Base-by-base conservation (phyloP, 2,329 filamentous ascomycete genomes). In the Diaporthe longicolla region DNA sequence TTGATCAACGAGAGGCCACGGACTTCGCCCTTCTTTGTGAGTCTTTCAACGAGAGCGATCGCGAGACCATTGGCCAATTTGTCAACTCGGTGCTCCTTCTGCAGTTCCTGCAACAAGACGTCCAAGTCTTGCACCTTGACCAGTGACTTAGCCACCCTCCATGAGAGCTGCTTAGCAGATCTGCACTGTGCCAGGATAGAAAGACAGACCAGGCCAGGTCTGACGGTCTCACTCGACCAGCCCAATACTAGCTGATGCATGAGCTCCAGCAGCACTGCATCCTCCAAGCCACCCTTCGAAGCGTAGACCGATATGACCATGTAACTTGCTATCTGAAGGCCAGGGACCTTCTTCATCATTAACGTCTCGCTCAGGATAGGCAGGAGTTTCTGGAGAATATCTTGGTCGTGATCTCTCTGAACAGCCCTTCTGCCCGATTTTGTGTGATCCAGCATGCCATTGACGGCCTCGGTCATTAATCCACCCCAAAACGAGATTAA, bases 401-500 rank as follows among this genome's bases (percentile, higher is more conserved):
- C 91, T 80, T 98, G 94, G 77, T 95, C 92, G 78, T 95, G 94
- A 79, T 97, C 93, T 78, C 90, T 89, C 82, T 97, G 93, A 6
- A 97, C 88, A 75, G 91, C 90, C 77, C 89, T 89, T 77, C 95
- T 89, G 70, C 95, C 95, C 1, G 95, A 95, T 77, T 90, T 91
- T 75, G 92, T 89, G 71, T 89, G 90, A 79, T 97, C 94, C 73
- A 98, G 84, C 86, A 97, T 95, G 40, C 92, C 93, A 76, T 94
- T 93, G 74, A 97, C 89, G 15, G 95, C 92, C 83, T 99, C 95
- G 0, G 95, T 94, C 82, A 94, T 92, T 69, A 98, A 88, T 59
- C 95, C 93, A 6, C 93, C 95, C 96, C 97, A 99, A 81, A 99
- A 98, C 0, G 94, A 93, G 71, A 98, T 85, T 74, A 98, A 85